phyloP scores from a whole-genome alignment of 1,139 yeast genomes.

The Yamadazyma siamensis region DNA sequence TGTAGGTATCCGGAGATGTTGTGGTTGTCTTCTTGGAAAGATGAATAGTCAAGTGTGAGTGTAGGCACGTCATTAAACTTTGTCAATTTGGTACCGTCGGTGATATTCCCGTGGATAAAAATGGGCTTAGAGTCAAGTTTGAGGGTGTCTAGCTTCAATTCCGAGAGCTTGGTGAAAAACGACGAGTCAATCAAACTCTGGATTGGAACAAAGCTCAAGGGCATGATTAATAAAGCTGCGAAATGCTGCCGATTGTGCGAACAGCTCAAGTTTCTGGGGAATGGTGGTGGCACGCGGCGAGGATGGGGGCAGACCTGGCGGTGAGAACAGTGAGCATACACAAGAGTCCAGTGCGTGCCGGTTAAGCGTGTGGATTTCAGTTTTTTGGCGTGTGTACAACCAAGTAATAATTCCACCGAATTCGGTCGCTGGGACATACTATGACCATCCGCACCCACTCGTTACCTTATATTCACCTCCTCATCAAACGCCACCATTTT shows the following conservation, averaged over 20 bases:
- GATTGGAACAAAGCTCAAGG: conserved; percentile 24
- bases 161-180: conserved; percentile 72
- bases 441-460: too few relatives aligned
- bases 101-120: conserved; percentile 35
- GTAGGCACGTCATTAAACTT: conserved; percentile 43
- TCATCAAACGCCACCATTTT: too few relatives aligned
- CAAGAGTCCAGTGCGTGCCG: neutral
- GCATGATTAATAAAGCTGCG: neutral
- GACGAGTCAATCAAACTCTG: conserved; percentile 81
- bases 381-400: too few relatives aligned
- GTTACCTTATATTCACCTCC: too few relatives aligned
- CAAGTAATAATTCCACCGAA: too few relatives aligned
- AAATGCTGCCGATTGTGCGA: neutral
- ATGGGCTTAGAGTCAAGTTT: conserved; percentile 54
- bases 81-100: conserved; percentile 28
- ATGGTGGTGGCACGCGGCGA: neutral
- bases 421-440: too few relatives aligned
- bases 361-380: neutral
- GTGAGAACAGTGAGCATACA: neutral
- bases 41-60: conserved; percentile 35
- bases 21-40: conserved; percentile 28
- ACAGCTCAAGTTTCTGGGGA: neutral
- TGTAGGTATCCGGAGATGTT: conserved; percentile 36
- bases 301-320: neutral
- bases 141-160: conserved; percentile 61